Percentiles rank a stretch among this genome's conserved stretches.
phyloP scores from a whole-genome alignment of 1,139 yeast genomes.

The Candida sanyaensis region DNA sequence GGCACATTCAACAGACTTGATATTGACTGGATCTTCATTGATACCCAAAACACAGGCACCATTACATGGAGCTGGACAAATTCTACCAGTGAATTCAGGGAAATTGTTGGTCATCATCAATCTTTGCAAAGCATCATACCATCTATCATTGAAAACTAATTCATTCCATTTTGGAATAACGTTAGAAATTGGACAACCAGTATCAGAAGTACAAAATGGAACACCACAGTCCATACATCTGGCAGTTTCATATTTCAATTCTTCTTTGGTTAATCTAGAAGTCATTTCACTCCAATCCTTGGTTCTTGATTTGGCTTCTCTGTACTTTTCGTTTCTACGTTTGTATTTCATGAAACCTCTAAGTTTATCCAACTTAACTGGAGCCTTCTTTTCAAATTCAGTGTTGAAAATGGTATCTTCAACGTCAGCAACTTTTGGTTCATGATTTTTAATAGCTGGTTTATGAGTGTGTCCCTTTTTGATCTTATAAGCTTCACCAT shows the following conservation, averaged over 20 bases:
- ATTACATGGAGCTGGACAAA: constrained; percentile 99
- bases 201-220: constrained; percentile 97
- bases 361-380: constrained; percentile 72
- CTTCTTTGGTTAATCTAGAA: constrained; percentile 77
- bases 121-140: constrained; percentile 93
- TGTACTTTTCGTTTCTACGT: constrained; percentile 85
- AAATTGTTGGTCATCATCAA: constrained; percentile 95
- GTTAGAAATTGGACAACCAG: constrained; percentile 97
- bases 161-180: constrained; percentile 98
- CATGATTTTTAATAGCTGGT: constrained; percentile 41
- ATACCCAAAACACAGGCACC: constrained; percentile 97
- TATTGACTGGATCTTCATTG: constrained; percentile 93
- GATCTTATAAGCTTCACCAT: constrained; percentile 72
- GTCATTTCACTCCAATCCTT: constrained; percentile 94
- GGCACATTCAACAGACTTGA: constrained; percentile 93
- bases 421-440: constrained; percentile 85
- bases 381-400: constrained; percentile 62
- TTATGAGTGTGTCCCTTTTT: constrained; percentile 47
- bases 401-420: constrained; percentile 85
- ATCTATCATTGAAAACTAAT: constrained; percentile 89
- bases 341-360: constrained; percentile 93
- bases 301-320: constrained; percentile 74
- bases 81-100: constrained; percentile 98
- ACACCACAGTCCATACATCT: constrained; percentile 99
- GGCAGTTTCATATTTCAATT: constrained; percentile 90